phyloP scores from a whole-genome alignment of 768 basidiomycete genomes.

The Candolleomyces efflorescens region DNA sequence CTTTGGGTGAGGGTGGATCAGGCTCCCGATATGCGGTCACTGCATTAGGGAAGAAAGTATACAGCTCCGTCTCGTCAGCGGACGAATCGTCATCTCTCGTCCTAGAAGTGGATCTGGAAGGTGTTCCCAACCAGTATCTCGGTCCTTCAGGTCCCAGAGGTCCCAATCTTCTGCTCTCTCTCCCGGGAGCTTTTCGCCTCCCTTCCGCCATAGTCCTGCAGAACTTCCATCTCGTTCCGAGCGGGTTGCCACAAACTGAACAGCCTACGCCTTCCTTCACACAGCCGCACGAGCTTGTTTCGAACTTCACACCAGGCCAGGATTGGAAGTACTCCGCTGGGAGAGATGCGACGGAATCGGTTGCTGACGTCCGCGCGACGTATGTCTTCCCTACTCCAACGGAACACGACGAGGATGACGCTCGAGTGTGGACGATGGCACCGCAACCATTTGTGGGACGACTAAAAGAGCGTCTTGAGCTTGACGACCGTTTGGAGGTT shows the following conservation, averaged over 20 bases:
- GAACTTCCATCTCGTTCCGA: constrained; percentile 27
- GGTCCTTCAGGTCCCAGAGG: background rate
- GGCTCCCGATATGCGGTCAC: constrained; percentile 1
- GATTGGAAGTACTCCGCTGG: constrained; percentile 58
- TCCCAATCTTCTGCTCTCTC: background rate
- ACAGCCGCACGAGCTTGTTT: constrained; percentile 60
- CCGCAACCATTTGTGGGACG: constrained; percentile 57
- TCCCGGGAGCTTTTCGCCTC: background rate
- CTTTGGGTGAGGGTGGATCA: background rate
- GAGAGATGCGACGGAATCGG: constrained; percentile 51
- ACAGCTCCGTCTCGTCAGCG: constrained; percentile 2
- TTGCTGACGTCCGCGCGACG: constrained; percentile 49
- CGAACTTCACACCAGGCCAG: constrained; percentile 41
- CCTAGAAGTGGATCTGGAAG: background rate
- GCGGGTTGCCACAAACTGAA: constrained; percentile 34
- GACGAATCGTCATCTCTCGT: background rate
- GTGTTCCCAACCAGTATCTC: background rate
- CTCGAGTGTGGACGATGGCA: constrained; percentile 51
- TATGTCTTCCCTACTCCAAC: constrained; percentile 24
- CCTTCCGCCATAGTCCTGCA: constrained; percentile 8
- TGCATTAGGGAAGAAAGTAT: constrained; percentile 6
- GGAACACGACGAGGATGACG: constrained; percentile 40
- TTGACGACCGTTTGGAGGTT: constrained; percentile 23
- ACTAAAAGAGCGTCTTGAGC: constrained; percentile 14
- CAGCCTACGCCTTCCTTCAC: constrained; percentile 67